A percentile compares a stretch with the other conserved stretches of the same genome.
Conservation (phyloP, 768 basidiomycete genomes). For the Podaxis sp. region DNA sequence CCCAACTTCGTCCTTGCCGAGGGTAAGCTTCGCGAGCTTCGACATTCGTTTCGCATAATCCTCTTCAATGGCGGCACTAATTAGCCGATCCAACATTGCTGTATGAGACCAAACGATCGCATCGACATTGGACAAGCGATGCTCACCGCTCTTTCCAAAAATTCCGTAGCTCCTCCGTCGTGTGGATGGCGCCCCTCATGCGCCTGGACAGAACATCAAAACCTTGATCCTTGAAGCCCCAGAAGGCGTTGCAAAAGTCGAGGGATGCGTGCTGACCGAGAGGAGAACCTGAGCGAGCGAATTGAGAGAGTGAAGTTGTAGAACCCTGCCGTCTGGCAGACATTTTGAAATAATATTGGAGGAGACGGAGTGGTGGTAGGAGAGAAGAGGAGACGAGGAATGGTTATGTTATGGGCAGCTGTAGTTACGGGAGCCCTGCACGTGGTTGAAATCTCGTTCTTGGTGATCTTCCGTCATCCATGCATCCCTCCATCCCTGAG, state of each 20-base stretch:
- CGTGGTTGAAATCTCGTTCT: constrained; percentile 2
- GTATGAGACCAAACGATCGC: background rate
- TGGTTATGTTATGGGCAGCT: background rate
- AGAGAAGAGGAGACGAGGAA: constrained; percentile 5
- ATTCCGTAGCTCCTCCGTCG: constrained; percentile 80
- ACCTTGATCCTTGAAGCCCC: constrained; percentile 83
- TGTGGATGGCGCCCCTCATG: constrained; percentile 80
- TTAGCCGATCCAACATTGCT: constrained; percentile 9
- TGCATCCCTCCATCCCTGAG: background rate
- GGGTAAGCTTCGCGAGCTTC: constrained; percentile 67
- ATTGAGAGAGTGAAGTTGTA: constrained; percentile 74
- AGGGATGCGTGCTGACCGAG: constrained; percentile 43
- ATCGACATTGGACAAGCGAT: background rate
- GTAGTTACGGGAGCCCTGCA: constrained; percentile 3
- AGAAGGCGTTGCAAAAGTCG: constrained; percentile 97
- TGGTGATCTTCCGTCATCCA: background rate
- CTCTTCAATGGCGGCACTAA: constrained; percentile 85
- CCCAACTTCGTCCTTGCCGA: constrained; percentile 95
- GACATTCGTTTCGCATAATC: constrained; percentile 87
- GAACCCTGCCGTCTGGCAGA: constrained; percentile 77
- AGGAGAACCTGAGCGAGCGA: constrained; percentile 54
- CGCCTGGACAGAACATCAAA: constrained; percentile 89
- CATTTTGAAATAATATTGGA: constrained; percentile 32
- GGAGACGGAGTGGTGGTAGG: constrained; percentile 6
- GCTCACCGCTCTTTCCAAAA: constrained; percentile 95